phyloP scores from a whole-genome alignment of 768 basidiomycete genomes.

The Sutorius australiensis region DNA sequence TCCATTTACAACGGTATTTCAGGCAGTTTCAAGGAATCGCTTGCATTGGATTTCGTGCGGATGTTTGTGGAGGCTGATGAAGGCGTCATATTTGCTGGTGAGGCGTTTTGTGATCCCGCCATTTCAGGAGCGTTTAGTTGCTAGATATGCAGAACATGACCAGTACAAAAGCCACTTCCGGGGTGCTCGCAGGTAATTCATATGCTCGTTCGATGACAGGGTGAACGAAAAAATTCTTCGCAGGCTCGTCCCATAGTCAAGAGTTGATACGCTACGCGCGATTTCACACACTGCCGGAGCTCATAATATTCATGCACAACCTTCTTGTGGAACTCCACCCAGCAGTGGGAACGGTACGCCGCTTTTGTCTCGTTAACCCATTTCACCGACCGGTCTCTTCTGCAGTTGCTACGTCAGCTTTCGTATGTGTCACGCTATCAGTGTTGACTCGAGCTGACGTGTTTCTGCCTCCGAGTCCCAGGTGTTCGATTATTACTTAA shows the following conservation, averaged over 20 bases:
- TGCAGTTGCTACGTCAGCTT: too few species aligned
- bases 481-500: too few species aligned
- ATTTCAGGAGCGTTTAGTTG: slow-evolving; percentile 3
- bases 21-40: slow-evolving; percentile 59
- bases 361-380: too few species aligned
- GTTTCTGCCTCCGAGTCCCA: too few species aligned
- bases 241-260: slow-evolving; percentile 39
- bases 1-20: too few species aligned
- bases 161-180: slow-evolving; percentile 35
- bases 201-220: slow-evolving; percentile 7
- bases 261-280: slow-evolving; percentile 24
- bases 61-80: slow-evolving; percentile 46
- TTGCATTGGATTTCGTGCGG: slow-evolving; percentile 49
- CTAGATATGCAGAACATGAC: slow-evolving; percentile 51
- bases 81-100: slow-evolving; percentile 66
- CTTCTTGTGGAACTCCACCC: slow-evolving; percentile 46
- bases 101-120: slow-evolving; percentile 7
- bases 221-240: slow-evolving; percentile 1
- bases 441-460: too few species aligned
- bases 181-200: slow-evolving; percentile 24
- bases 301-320: slow-evolving; percentile 57
- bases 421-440: too few species aligned
- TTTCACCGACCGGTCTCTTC: too few species aligned
- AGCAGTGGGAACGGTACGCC: slow-evolving; percentile 36
- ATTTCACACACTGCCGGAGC: slow-evolving; percentile 47